phyloP scores from a whole-genome alignment of 2,329 filamentous ascomycete species.

The Trichoderma cornu-damae region DNA sequence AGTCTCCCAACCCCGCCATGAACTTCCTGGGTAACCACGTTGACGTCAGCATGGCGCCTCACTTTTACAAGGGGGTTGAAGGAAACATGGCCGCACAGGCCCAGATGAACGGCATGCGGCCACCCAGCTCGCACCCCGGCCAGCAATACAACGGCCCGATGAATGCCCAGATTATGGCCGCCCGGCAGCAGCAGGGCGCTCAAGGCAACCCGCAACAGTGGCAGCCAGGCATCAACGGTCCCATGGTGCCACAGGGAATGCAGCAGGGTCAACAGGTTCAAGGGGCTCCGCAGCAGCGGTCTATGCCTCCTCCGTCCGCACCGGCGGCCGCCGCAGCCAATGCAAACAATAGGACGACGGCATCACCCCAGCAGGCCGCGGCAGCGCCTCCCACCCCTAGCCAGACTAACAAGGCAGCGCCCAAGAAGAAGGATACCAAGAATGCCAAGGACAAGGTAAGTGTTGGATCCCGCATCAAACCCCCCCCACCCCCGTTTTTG shows the following conservation, averaged over 20 bases:
- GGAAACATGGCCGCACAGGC: constrained; percentile 48
- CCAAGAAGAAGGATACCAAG: constrained; percentile 71
- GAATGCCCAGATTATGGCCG: constrained; percentile 58
- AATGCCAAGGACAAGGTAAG: constrained; percentile 58
- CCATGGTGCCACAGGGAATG: constrained; percentile 38
- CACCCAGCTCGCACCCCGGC: constrained; percentile 62
- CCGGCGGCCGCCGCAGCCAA: constrained; percentile 45
- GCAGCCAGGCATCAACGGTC: constrained; percentile 40
- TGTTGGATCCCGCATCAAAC: constrained; percentile 13
- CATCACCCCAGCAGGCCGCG: constrained; percentile 58
- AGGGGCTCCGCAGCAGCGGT: constrained; percentile 66
- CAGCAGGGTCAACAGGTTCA: constrained; percentile 47
- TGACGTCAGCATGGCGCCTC: constrained; percentile 55
- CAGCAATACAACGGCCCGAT: constrained; percentile 54
- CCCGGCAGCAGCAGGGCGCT: constrained; percentile 33
- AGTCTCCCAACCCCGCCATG: constrained; percentile 58
- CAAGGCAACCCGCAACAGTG: constrained; percentile 35
- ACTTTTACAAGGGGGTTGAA: constrained; percentile 56
- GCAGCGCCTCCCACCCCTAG: constrained; percentile 72
- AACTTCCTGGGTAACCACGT: constrained; percentile 60
- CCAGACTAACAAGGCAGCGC: constrained; percentile 65
- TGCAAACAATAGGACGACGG: constrained; percentile 51
- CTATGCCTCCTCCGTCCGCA: constrained; percentile 63
- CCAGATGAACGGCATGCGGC: constrained; percentile 63
- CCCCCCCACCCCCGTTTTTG: constrained; percentile 10